phyloP scores from a whole-genome alignment of 2,329 filamentous ascomycete genomes.

The Penicillium sp. region DNA sequence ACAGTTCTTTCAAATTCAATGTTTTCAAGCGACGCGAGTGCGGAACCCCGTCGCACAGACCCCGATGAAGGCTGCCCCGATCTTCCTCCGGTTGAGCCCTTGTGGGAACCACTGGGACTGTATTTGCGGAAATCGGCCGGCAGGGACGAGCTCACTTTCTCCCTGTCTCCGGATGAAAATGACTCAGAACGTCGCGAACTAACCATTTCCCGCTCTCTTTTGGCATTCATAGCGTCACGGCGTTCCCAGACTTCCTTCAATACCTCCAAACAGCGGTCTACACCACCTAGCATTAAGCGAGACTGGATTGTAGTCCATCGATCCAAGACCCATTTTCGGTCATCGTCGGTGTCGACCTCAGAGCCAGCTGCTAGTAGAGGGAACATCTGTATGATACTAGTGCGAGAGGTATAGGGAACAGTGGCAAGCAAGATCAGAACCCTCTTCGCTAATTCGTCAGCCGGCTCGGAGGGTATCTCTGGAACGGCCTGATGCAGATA shows the following conservation, averaged over 20 bases:
- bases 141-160: neutral
- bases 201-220: slow-evolving; percentile 17
- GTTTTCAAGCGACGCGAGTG: slow-evolving; percentile 32
- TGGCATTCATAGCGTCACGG: slow-evolving; percentile 47
- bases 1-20: slow-evolving; percentile 56
- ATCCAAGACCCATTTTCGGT: slow-evolving; percentile 55
- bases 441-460: slow-evolving; percentile 52
- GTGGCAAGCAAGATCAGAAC: slow-evolving; percentile 55
- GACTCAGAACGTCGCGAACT: neutral
- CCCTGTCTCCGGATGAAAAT: neutral
- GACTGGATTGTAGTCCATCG: slow-evolving; percentile 55
- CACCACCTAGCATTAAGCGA: slow-evolving; percentile 58
- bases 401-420: slow-evolving; percentile 53
- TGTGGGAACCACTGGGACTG: slow-evolving; percentile 23
- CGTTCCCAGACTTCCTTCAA: slow-evolving; percentile 59
- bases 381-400: slow-evolving; percentile 61
- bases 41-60: slow-evolving; percentile 21
- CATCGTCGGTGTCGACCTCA: slow-evolving; percentile 52
- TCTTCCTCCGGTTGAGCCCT: slow-evolving; percentile 12
- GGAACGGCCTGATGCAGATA: slow-evolving; percentile 62
- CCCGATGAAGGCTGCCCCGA: slow-evolving; percentile 8
- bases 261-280: slow-evolving; percentile 57
- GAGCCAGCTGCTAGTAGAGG: slow-evolving; percentile 60
- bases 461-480: slow-evolving; percentile 53
- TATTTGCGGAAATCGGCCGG: neutral